These are phyloP conservation scores for Schoenoplectus tabernaemontani DNA, from an alignment of 202 grass and related monocot species.

Conservation along the genomic window DNA sequence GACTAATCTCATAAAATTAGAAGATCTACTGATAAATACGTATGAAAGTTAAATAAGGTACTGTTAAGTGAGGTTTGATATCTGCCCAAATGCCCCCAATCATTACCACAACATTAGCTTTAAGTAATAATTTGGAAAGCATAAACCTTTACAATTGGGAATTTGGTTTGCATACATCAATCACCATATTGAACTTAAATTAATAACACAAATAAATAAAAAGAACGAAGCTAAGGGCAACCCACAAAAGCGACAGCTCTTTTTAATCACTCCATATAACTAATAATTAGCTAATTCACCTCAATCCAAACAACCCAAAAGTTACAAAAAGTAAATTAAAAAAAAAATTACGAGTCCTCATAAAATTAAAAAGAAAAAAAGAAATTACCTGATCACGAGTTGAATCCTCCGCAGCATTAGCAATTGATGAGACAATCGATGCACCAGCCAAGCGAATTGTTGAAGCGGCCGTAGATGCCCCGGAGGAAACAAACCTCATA, in stretches of 20 bases:
- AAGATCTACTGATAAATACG: background rate
- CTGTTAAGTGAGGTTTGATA: background rate
- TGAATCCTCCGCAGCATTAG: slow-evolving; percentile 43
- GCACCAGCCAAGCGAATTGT: slow-evolving; percentile 51
- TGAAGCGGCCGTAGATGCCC: slow-evolving; percentile 78
- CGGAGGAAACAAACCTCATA: slow-evolving; percentile 81
- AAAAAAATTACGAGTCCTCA: background rate
- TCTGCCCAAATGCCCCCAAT: background rate
- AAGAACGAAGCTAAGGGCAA: slow-evolving; percentile 7
- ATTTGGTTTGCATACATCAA: background rate
- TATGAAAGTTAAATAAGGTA: background rate
- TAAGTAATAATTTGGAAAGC: background rate
- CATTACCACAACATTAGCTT: background rate
- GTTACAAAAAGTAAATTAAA: background rate
- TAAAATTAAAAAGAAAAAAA: background rate
- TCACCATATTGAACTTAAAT: background rate
- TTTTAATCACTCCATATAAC: slow-evolving; percentile 1
- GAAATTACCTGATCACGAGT: slow-evolving; percentile 58
- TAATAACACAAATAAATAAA: background rate
- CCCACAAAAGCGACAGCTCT: slow-evolving; percentile 25
- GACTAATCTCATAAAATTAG: background rate
- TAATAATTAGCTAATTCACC: background rate
- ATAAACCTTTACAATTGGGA: background rate
- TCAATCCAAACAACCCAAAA: background rate
- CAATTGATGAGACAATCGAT: slow-evolving; percentile 63